Percentiles rank a stretch among this genome's conserved stretches.
Evolutionary conservation across 805 yeast genomes (phyloP).

Genomic region (Nakazawaea ambrosiae): DNA sequence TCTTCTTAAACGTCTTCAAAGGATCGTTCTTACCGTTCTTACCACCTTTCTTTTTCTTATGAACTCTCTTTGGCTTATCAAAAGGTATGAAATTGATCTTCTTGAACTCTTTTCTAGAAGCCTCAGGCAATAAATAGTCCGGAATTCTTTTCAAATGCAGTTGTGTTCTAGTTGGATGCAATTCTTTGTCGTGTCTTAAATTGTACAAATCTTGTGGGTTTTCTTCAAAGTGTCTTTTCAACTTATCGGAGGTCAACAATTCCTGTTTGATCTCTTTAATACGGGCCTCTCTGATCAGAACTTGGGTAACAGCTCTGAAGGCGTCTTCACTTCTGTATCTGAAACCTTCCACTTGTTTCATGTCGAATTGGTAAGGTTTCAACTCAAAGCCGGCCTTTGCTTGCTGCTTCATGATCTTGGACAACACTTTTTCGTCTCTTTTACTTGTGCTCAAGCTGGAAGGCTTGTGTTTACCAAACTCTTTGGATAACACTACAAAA

Average conservation of each 20-base stretch:
- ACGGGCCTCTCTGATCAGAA: slow-evolving; percentile 89
- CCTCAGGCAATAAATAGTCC: slow-evolving; percentile 79
- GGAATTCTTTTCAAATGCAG: slow-evolving; percentile 88
- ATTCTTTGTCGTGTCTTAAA: slow-evolving; percentile 85
- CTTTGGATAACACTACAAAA: slow-evolving; percentile 77
- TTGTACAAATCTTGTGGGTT: slow-evolving; percentile 90
- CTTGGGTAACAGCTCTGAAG: slow-evolving; percentile 86
- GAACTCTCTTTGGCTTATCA: slow-evolving; percentile 37
- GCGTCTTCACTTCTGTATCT: slow-evolving; percentile 97
- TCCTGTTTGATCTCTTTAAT: slow-evolving; percentile 84
- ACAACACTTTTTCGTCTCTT: slow-evolving; percentile 80
- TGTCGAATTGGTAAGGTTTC: slow-evolving; percentile 85
- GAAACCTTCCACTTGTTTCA: slow-evolving; percentile 89
- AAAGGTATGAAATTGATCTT: slow-evolving; percentile 70
- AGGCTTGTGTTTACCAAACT: slow-evolving; percentile 82
- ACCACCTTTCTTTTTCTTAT: slow-evolving; percentile 20
- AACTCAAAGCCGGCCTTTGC: slow-evolving; percentile 64
- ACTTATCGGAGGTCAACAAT: slow-evolving; percentile 78
- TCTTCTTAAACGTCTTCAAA: slow-evolving; percentile 33
- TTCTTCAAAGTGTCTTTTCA: slow-evolving; percentile 93
- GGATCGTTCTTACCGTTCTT: slow-evolving; percentile 45
- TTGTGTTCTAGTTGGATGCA: slow-evolving; percentile 78
- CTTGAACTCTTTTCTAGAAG: slow-evolving; percentile 51
- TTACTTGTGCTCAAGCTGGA: slow-evolving; percentile 66
- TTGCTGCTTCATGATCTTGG: slow-evolving; percentile 72